Percentiles rank a stretch among this genome's conserved stretches.
These are phyloP conservation scores for Penicillium coffeae DNA, from an alignment of 495 filamentous ascomycete species.

Conservation along the genomic window DNA sequence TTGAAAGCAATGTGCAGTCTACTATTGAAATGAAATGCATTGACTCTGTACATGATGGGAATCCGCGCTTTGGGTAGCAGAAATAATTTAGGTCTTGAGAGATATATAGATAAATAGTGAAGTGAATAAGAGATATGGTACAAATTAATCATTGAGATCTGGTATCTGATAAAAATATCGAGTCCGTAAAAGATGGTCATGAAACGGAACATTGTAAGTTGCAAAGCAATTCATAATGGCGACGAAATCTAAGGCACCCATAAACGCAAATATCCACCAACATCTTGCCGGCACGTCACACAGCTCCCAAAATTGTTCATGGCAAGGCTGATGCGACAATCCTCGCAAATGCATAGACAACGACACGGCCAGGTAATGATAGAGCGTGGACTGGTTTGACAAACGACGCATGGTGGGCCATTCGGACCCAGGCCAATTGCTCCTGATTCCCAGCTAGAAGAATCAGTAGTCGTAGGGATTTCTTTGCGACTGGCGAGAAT, in stretches of 20 bases:
- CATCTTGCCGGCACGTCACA: constrained; percentile 84
- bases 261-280: constrained; percentile 80
- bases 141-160: not conserved
- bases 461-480: constrained; percentile 13
- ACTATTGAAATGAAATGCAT: no score
- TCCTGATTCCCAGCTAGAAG: constrained; percentile 58
- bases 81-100: no score
- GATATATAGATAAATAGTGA: no score
- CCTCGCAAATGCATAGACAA: constrained; percentile 90
- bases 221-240: not conserved
- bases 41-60: no score
- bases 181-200: not conserved
- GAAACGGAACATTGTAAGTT: not conserved
- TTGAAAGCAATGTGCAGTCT: no score
- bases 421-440: constrained; percentile 66
- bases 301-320: constrained; percentile 97
- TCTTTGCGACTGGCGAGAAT: constrained; percentile 60
- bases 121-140: not conserved
- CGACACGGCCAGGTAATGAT: constrained; percentile 96
- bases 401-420: constrained; percentile 90
- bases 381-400: constrained; percentile 79
- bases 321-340: constrained; percentile 86
- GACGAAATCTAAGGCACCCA: constrained; percentile 71
- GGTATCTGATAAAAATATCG: not conserved
- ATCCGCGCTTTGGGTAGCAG: no score